These are phyloP conservation scores for Phytopythium vexans DNA, from an alignment of 352 stramenopile species.

Conservation along the genomic window DNA sequence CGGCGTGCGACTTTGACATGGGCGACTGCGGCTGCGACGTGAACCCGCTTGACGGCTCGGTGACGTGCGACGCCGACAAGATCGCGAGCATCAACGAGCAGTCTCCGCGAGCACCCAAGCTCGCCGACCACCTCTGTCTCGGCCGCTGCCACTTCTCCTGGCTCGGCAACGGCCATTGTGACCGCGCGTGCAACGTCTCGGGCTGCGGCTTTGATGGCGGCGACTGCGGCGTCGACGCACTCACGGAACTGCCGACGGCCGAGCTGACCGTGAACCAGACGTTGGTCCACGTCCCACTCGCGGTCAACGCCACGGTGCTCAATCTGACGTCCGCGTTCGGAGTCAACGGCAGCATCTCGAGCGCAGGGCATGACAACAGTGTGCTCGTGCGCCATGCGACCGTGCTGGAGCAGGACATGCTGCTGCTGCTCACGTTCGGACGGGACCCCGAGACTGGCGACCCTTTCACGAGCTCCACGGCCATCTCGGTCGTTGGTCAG, in stretches of 20 bases:
- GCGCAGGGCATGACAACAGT: constrained; percentile 63
- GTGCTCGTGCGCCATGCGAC: constrained; percentile 66
- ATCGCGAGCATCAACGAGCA: constrained; percentile 58
- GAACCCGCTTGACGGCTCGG: constrained; percentile 28
- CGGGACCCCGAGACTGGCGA: constrained; percentile 48
- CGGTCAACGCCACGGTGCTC: constrained; percentile 62
- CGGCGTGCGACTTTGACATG: constrained; percentile 90
- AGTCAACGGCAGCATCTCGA: constrained; percentile 46
- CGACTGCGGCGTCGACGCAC: constrained; percentile 50
- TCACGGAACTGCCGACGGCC: constrained; percentile 36
- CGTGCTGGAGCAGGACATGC: constrained; percentile 72
- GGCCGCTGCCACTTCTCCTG: constrained; percentile 72
- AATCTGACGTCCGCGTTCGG: constrained; percentile 67
- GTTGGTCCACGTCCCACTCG: constrained; percentile 60
- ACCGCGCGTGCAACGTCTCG: constrained; percentile 75
- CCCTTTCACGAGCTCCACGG: constrained; percentile 52
- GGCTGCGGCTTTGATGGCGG: constrained; percentile 83
- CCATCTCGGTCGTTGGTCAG: constrained; percentile 42
- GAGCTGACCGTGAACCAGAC: constrained; percentile 50
- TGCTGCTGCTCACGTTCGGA: constrained; percentile 78
- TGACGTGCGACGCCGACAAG: constrained; percentile 59
- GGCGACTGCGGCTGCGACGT: constrained; percentile 91
- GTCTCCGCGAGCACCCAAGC: constrained; percentile 36
- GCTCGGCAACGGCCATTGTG: constrained; percentile 81
- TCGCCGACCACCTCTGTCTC: constrained; percentile 61